These are phyloP conservation scores for Rhizopus delemar DNA, from an alignment of 371 early-diverging fungal genomes.

Conservation along the genomic window DNA sequence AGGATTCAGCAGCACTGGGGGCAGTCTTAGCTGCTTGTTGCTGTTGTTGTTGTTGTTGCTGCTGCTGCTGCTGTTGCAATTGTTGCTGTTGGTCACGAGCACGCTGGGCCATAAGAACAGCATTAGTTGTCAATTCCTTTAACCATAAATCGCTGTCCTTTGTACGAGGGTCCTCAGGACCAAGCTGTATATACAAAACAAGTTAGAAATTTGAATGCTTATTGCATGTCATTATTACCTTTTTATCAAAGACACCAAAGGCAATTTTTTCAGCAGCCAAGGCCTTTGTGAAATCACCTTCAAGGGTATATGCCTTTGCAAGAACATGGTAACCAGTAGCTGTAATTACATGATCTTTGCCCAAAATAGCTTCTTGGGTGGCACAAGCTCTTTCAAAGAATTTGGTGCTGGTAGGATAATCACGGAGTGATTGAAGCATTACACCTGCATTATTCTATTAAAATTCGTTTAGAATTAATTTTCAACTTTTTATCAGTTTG, in stretches of 20 bases:
- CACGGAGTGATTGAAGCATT: conserved; percentile 79
- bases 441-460: conserved; percentile 79
- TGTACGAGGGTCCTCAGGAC: conserved; percentile 74
- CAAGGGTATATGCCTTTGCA: conserved; percentile 74
- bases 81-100: conserved; percentile 24
- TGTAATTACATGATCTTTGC: conserved; percentile 73
- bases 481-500: conserved; percentile 2
- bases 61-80: conserved; percentile 8
- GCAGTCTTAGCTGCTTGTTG: conserved; percentile 8
- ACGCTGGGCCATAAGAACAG: conserved; percentile 35
- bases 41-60: conserved; percentile 9
- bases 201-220: conserved; percentile 3
- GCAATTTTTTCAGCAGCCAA: conserved; percentile 74
- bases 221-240: conserved; percentile 30
- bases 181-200: conserved; percentile 45
- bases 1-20: conserved; percentile 10
- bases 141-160: conserved; percentile 75
- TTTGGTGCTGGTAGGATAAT: conserved; percentile 61
- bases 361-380: conserved; percentile 71
- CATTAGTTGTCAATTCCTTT: conserved; percentile 56
- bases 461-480: neutral
- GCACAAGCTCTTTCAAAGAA: conserved; percentile 78
- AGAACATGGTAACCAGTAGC: conserved; percentile 74
- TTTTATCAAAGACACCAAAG: conserved; percentile 64
- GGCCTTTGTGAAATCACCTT: conserved; percentile 78